Conservation (phyloP, 352 stramenopile genomes). For the Discostella stelligera region DNA sequence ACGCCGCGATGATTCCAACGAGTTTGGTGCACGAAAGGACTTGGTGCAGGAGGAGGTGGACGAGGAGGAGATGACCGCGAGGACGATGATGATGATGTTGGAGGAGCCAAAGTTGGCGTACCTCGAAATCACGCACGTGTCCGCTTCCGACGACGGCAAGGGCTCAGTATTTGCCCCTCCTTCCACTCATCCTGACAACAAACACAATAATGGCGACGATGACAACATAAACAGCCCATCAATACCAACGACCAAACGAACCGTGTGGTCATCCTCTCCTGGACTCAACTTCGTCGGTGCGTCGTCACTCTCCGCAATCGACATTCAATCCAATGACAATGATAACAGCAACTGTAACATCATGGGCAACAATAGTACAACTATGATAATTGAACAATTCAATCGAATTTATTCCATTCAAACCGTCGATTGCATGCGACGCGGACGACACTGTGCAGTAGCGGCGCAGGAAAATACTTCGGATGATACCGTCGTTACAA, state of each 20-base stretch:
- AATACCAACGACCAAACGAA: neutral
- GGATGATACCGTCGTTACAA: conserved; percentile 7
- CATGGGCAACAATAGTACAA: neutral
- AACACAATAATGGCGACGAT: neutral
- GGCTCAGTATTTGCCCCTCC: too few species aligned
- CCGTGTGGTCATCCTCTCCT: conserved; percentile 40
- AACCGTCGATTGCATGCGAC: conserved; percentile 42
- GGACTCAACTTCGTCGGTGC: conserved; percentile 50
- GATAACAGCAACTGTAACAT: neutral
- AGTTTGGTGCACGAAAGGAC: neutral
- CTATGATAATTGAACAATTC: conserved; percentile 21
- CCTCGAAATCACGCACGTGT: conserved; percentile 5
- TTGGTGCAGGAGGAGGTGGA: neutral
- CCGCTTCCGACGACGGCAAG: neutral
- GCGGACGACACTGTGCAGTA: neutral
- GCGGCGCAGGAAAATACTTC: neutral
- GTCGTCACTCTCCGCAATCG: conserved; percentile 8
- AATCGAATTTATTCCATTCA: conserved; percentile 37
- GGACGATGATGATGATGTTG: neutral
- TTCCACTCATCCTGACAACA: neutral
- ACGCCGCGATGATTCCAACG: conserved; percentile 4
- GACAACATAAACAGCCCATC: neutral
- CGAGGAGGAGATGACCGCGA: neutral
- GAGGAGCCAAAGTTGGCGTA: conserved; percentile 23
- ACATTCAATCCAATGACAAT: conserved; percentile 10